Conservation (phyloP, 805 yeast species). For the Candida germanica region DNA sequence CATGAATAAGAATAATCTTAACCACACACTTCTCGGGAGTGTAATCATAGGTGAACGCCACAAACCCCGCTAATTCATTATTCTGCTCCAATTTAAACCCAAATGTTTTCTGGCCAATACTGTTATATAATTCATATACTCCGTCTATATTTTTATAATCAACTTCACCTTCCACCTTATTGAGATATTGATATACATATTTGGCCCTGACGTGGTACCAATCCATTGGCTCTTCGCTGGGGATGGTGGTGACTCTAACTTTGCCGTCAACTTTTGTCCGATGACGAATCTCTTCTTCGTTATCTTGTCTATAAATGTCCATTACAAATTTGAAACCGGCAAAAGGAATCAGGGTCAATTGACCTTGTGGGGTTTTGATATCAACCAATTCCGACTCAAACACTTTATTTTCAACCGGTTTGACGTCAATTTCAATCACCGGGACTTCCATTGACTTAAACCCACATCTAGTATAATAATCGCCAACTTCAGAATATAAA, state of each 20-base stretch:
- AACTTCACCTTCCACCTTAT: slow-evolving; percentile 10
- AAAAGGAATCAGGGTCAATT: slow-evolving; percentile 18
- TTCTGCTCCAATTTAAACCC: slow-evolving; percentile 25
- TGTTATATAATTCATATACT: slow-evolving; percentile 18
- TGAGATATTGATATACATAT: slow-evolving; percentile 22
- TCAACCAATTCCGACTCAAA: slow-evolving; percentile 1
- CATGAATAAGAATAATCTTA: slow-evolving; percentile 12
- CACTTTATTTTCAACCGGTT: background rate
- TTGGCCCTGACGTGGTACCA: slow-evolving; percentile 45
- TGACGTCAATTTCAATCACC: slow-evolving; percentile 14
- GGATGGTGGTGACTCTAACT: slow-evolving; percentile 28
- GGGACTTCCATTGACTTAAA: slow-evolving; percentile 38
- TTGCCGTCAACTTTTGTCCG: slow-evolving; percentile 26
- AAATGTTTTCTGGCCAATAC: slow-evolving; percentile 26
- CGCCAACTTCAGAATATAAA: slow-evolving; percentile 44
- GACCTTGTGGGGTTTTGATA: slow-evolving; percentile 4
- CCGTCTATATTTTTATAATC: slow-evolving; percentile 14
- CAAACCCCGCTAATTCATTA: slow-evolving; percentile 23
- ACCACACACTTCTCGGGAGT: slow-evolving; percentile 1
- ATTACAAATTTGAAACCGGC: slow-evolving; percentile 29
- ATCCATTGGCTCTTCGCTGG: slow-evolving; percentile 28
- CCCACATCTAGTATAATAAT: slow-evolving; percentile 37
- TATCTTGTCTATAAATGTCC: slow-evolving; percentile 18
- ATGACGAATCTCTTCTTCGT: slow-evolving; percentile 15
- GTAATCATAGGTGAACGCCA: slow-evolving; percentile 41